Base-by-base conservation (phyloP, 345 rosid genomes). In the Alliaria petiolata region DNA sequence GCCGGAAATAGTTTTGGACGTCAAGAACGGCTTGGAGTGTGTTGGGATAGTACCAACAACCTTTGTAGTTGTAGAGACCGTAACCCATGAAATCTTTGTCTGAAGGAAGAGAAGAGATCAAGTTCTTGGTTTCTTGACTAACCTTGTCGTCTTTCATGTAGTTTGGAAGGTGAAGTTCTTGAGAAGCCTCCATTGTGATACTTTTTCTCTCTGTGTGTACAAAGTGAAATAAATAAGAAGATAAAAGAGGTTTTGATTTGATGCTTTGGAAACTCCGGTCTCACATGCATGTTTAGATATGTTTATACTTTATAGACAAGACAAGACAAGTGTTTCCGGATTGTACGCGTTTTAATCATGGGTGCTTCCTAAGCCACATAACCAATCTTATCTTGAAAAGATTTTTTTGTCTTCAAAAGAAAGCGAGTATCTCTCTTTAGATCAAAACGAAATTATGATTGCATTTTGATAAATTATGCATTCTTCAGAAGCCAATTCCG, bases 21-120 rank as follows among this genome's bases (percentile, higher is more conserved):
- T 68, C 50, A 52, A 75, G 64, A 28, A 69, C 58, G 19, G 54
- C 65, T 69, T 69, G 71, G 7, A 70, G 64, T 63, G 39, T 38
- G 55, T 62, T 70, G 34, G 75, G 65, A 64, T 76, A 69, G 59
- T 62, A 70, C 90, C 93, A 86, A 43, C 81, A 86, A 3, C 90
- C 89, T 13, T 84, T 82, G 67, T 84, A 83, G 46, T 77, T 83
- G 62, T 81, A 73, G 52, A 86, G 65, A 40, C 45, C 1, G 17
- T 17, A 51, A 1, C 70, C 80, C 17, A 74, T 56, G 79, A 89
- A 84, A 34, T 79, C 85, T 38, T 61, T 57, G 31, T 64, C 82
- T 0, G 74, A 40, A 7, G 86, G 87, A 12, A 88, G 77, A 7
- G 86, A 67, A 47, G 63, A 22, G 1, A 86, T 74, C 16, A 86